A percentile compares a stretch with the other conserved stretches of the same genome.
These are phyloP conservation scores for Dissophora globulifera DNA, from an alignment of 192 early-diverging fungal species.

Conservation along the genomic window DNA sequence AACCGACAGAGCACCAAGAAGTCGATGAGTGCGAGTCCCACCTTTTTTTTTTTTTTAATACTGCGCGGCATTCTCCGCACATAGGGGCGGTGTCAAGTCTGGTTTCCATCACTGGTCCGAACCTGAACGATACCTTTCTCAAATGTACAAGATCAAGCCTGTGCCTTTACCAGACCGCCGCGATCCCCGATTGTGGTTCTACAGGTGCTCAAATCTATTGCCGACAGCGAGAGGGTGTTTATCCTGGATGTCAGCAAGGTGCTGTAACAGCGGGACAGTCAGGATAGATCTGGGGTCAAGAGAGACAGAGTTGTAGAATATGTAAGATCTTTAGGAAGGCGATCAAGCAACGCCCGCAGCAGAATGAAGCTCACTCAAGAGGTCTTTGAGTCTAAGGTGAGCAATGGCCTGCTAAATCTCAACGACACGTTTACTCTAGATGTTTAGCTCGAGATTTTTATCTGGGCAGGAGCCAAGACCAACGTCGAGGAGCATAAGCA, in stretches of 20 bases:
- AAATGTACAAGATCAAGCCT: slow-evolving; percentile 68
- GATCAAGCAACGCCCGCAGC: slow-evolving; percentile 53
- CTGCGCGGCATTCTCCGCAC: slow-evolving; percentile 67
- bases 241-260: slow-evolving; percentile 75
- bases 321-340: slow-evolving; percentile 69
- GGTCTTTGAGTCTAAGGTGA: slow-evolving; percentile 57
- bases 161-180: slow-evolving; percentile 40
- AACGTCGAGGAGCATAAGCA: slow-evolving; percentile 61
- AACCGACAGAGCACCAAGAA: slow-evolving; percentile 82
- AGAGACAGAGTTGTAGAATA: slow-evolving; percentile 77
- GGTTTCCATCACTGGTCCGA: slow-evolving; percentile 79
- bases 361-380: slow-evolving; percentile 65
- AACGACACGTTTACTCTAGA: slow-evolving; percentile 80
- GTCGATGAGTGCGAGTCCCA: slow-evolving; percentile 74
- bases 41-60: slow-evolving; percentile 78
- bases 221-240: slow-evolving; percentile 83
- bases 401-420: slow-evolving; percentile 58
- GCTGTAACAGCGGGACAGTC: slow-evolving; percentile 79
- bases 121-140: slow-evolving; percentile 53
- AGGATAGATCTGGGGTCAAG: slow-evolving; percentile 68
- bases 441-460: slow-evolving; percentile 64
- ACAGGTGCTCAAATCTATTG: slow-evolving; percentile 65
- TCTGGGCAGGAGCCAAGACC: slow-evolving; percentile 69
- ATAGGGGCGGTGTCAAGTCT: slow-evolving; percentile 73
- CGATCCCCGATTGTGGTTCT: slow-evolving; percentile 64